A percentile compares a stretch with the other conserved stretches of the same genome.
Conservation (phyloP, 345 rosid species). For the Psidium guajava region DNA sequence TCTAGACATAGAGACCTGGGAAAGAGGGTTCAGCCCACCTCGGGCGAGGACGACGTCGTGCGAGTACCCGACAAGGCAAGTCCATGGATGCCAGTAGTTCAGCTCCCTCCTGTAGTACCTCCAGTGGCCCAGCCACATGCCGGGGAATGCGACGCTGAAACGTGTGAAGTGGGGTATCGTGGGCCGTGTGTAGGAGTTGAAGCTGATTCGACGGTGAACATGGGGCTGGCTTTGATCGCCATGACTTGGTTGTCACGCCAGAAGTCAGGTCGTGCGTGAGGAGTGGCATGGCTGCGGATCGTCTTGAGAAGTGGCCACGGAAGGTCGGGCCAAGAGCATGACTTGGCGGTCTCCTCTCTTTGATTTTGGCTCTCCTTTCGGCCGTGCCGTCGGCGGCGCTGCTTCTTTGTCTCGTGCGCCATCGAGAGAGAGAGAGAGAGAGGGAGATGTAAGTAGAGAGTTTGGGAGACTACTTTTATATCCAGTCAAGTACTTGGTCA, state of each 20-base stretch:
- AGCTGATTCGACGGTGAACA: conserved; percentile 6
- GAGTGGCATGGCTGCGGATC: background rate
- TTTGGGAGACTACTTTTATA: too few relatives aligned
- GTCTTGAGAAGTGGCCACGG: conserved; percentile 5
- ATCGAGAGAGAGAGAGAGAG: background rate
- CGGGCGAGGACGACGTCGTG: background rate
- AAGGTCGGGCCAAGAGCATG: conserved; percentile 11
- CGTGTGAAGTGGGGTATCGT: background rate
- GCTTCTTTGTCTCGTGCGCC: background rate
- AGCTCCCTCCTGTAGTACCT: background rate
- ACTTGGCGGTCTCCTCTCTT: background rate
- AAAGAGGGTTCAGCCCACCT: background rate
- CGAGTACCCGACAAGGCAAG: conserved; percentile 3
- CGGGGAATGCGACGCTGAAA: background rate
- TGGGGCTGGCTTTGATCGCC: background rate
- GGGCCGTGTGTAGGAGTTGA: background rate
- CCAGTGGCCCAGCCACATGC: background rate
- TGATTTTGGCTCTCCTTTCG: background rate
- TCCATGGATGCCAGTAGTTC: background rate
- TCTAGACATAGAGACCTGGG: background rate
- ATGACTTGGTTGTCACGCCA: conserved; percentile 10
- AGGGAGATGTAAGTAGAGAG: background rate
- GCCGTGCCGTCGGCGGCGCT: background rate
- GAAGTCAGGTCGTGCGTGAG: background rate
- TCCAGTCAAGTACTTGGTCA: too few relatives aligned